Conservation (phyloP, 2,329 filamentous ascomycete genomes). For the Bipolaris bicolor region DNA sequence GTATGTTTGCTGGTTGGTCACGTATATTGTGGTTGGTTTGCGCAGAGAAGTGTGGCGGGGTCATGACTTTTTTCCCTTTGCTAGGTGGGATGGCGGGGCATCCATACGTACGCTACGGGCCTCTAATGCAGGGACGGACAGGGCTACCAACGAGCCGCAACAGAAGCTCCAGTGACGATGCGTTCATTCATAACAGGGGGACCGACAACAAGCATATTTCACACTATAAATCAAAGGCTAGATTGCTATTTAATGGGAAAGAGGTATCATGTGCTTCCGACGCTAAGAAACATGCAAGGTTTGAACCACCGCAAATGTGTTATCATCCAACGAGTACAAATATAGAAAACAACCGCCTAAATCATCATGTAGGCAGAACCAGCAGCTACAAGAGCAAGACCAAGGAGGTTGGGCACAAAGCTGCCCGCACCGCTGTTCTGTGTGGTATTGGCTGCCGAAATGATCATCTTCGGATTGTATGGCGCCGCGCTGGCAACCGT, state of each 20-base stretch:
- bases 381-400: conserved; percentile 24
- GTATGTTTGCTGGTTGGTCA: conserved; percentile 5
- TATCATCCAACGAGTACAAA: neutral
- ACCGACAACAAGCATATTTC: neutral
- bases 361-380: conserved; percentile 26
- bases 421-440: conserved; percentile 31
- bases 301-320: neutral
- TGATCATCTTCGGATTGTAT: conserved; percentile 36
- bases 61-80: conserved; percentile 20
- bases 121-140: conserved; percentile 11
- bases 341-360: conserved; percentile 9
- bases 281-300: neutral
- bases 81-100: conserved; percentile 15
- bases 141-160: conserved; percentile 19
- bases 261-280: conserved; percentile 10
- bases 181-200: conserved; percentile 13
- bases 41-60: conserved; percentile 23
- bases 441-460: conserved; percentile 25
- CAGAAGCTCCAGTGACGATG: conserved; percentile 1
- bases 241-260: conserved; percentile 10
- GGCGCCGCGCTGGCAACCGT: conserved; percentile 45
- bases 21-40: neutral
- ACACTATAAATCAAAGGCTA: neutral
- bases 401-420: conserved; percentile 33
- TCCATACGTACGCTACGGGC: conserved; percentile 1